Conservation (phyloP, 108 stramenopile species). For the Skeletonema costatum region DNA sequence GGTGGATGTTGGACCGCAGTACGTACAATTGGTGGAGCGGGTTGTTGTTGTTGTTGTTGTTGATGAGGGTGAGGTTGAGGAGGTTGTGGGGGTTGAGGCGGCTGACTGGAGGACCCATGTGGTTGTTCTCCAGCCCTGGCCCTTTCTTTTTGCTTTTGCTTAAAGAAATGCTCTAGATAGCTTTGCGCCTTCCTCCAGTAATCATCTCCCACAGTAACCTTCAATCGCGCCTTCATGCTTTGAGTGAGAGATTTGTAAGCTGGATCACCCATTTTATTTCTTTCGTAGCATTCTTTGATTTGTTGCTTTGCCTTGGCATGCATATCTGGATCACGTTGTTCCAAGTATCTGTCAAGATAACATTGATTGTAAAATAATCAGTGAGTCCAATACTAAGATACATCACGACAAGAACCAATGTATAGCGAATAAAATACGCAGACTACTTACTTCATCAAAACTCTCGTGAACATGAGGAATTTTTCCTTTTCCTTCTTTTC, state of each 20-base stretch:
- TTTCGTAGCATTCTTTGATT: conserved; percentile 83
- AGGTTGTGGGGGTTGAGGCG: neutral
- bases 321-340: conserved; percentile 69
- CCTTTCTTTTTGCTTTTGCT: conserved; percentile 50
- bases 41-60: conserved; percentile 18
- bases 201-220: conserved; percentile 60
- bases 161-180: conserved; percentile 64
- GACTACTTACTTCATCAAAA: conserved; percentile 70
- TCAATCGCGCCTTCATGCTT: conserved; percentile 62
- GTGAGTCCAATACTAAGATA: neutral
- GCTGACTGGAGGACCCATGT: neutral
- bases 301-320: conserved; percentile 70
- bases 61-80: neutral
- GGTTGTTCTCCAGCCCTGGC: conserved; percentile 2
- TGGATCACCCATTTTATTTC: conserved; percentile 70
- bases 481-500: conserved; percentile 75
- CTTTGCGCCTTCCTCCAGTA: conserved; percentile 78
- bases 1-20: conserved; percentile 7
- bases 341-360: conserved; percentile 53
- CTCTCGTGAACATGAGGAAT: conserved; percentile 86
- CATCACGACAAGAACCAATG: neutral
- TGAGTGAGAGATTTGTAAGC: conserved; percentile 66
- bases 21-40: conserved; percentile 12
- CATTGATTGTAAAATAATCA: neutral
- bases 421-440: neutral